Base-by-base conservation (phyloP, 2,329 filamentous ascomycete genomes). In the Aspergillus nomiae region DNA sequence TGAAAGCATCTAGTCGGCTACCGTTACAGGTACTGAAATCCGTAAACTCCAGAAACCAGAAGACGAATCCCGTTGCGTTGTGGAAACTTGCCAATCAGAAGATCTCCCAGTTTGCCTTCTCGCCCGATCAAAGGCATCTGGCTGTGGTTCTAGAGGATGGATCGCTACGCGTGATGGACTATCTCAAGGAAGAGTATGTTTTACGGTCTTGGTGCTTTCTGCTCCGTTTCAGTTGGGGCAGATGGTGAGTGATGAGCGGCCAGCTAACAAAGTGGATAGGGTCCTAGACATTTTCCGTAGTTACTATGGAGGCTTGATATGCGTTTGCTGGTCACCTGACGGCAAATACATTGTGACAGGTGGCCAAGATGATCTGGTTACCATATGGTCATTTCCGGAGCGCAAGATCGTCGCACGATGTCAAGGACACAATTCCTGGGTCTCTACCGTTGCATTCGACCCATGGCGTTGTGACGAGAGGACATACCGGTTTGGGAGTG, bases 271-370 rank as follows among this genome's bases (percentile, higher is more conserved):
- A 34, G 11, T 28, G 10, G 36, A 45, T 46, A 95, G 92, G 71
- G 84, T 98, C n/a, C 82, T 95, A 14, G 92, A 94, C 72, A 83
- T 97, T 51, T 97, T 92, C 77, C 88, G 90, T 70, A 92, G 92
- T 60, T 99, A 97, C 80, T 99, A 97, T 72, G 95, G 95, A 54
- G 94, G 92, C 3, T 85, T 99, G 65, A 91, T 91, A 51, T 97
- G 93, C 73, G 93, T 97, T 2, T 96, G 92, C 79, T 99, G 95
- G 95, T 97, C 94, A 8, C 95, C 95, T 11, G 95, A 99, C 74
- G 94, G 93, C 58, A 94, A 96, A 75, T 99, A 98, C 76, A 89
- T 99, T 58, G 84, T 99, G 21, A 97, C 95, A 0, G 95, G 95
- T 58, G 94, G 95, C 5, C 94, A 98, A 78, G 95, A 99, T 76